Evolutionary conservation across 352 stramenopile species (phyloP).

Genomic region (Pythium plurisporium): DNA sequence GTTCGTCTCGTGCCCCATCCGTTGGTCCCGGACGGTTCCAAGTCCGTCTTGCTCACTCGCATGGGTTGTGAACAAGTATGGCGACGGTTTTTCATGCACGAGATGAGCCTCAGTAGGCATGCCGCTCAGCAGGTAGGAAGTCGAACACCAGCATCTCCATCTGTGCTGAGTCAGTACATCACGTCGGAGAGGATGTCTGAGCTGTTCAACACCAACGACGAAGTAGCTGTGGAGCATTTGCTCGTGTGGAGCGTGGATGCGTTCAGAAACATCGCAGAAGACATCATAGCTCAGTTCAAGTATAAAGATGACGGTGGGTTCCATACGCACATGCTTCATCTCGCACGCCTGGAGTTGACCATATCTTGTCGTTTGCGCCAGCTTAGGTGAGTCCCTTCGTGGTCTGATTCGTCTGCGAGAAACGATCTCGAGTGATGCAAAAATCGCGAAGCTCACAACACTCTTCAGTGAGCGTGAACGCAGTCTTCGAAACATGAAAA

Average conservation of each 20-base stretch:
- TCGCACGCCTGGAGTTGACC: background rate
- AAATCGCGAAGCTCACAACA: conserved; percentile 40
- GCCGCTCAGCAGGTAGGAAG: background rate
- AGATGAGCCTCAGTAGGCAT: background rate
- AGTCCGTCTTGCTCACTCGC: conserved; percentile 39
- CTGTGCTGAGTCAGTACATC: conserved; percentile 39
- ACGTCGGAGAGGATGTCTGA: conserved; percentile 27
- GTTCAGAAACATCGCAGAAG: conserved; percentile 53
- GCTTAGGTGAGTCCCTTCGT: conserved; percentile 58
- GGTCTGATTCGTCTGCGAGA: conserved; percentile 63
- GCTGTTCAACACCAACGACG: conserved; percentile 12
- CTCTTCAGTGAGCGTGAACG: conserved; percentile 48
- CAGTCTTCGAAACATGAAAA: conserved; percentile 45
- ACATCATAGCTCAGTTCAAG: conserved; percentile 78
- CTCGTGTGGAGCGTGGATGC: conserved; percentile 38
- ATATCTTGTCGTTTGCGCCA: conserved; percentile 5
- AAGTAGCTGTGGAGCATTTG: conserved; percentile 36
- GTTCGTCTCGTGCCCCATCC: conserved; percentile 28
- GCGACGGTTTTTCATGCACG: conserved; percentile 35
- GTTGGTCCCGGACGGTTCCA: conserved; percentile 52
- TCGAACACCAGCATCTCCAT: conserved; percentile 7
- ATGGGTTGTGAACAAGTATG: conserved; percentile 44
- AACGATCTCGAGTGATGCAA: conserved; percentile 56
- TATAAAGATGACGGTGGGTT: conserved; percentile 69
- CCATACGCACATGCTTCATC: background rate